Conservation (phyloP, 225 moss, liverwort and hornwort species). For the Neckera pumila region DNA sequence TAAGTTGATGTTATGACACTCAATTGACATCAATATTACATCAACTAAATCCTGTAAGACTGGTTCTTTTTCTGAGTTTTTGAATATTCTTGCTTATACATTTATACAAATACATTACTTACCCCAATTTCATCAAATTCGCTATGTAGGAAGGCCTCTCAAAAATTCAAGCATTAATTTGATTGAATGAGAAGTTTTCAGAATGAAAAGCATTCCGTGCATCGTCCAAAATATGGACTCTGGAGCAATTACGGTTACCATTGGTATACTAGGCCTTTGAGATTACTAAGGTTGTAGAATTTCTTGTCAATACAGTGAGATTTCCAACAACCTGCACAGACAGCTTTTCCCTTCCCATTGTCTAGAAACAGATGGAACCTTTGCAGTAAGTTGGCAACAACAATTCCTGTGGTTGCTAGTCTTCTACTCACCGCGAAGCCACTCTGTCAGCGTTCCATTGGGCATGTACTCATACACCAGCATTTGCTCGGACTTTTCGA, state of each 20-base stretch:
- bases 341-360: background rate
- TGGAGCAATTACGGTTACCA: background rate
- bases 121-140: background rate
- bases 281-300: background rate
- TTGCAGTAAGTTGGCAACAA: background rate
- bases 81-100: background rate
- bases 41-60: background rate
- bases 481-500: slow-evolving; percentile 73
- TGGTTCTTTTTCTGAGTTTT: background rate
- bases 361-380: background rate
- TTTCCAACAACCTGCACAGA: background rate
- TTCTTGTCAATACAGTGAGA: too few relatives aligned
- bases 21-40: background rate
- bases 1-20: background rate
- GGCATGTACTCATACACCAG: slow-evolving; percentile 78
- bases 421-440: slow-evolving; percentile 43
- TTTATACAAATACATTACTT: background rate
- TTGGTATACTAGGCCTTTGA: background rate
- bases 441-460: slow-evolving; percentile 61
- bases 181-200: background rate
- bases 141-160: background rate
- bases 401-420: background rate
- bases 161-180: background rate
- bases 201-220: background rate
- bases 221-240: background rate